phyloP scores from a whole-genome alignment of 345 rosid species.

The Citrus maxima region DNA sequence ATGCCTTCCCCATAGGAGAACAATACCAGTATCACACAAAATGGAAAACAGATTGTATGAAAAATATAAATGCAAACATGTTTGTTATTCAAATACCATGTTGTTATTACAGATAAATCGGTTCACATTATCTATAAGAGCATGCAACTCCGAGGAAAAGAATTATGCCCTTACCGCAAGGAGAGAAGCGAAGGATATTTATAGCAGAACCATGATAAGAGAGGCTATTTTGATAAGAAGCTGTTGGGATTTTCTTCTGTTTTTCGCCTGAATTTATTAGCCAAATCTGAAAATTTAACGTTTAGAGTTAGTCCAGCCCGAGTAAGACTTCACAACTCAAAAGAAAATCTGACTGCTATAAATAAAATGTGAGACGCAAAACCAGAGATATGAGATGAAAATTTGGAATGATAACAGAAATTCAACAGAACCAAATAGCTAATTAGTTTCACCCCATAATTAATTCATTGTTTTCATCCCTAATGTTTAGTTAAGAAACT shows the following conservation, averaged over 20 bases:
- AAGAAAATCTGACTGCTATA: background rate
- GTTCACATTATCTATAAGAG: background rate
- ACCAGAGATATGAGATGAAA: background rate
- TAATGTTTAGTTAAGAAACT: background rate
- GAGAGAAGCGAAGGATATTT: conserved; percentile 80
- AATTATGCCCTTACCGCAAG: conserved; percentile 50
- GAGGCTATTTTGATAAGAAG: conserved; percentile 72
- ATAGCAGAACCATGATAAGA: conserved; percentile 79
- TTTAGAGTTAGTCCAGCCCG: background rate
- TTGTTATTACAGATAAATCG: background rate
- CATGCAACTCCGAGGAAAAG: background rate
- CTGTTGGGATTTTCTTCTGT: conserved; percentile 65
- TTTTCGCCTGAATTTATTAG: conserved; percentile 45
- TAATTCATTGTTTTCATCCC: background rate
- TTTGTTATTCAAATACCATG: background rate
- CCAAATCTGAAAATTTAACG: conserved; percentile 60
- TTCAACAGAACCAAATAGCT: background rate
- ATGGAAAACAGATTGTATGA: background rate
- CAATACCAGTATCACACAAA: background rate
- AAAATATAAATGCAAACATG: background rate
- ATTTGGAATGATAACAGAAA: background rate
- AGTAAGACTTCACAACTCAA: background rate
- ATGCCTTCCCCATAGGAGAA: background rate
- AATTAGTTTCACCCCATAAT: background rate
- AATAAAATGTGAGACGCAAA: background rate